phyloP scores from a whole-genome alignment of 768 basidiomycete species.

The Phlebiopsis flavidoalba region DNA sequence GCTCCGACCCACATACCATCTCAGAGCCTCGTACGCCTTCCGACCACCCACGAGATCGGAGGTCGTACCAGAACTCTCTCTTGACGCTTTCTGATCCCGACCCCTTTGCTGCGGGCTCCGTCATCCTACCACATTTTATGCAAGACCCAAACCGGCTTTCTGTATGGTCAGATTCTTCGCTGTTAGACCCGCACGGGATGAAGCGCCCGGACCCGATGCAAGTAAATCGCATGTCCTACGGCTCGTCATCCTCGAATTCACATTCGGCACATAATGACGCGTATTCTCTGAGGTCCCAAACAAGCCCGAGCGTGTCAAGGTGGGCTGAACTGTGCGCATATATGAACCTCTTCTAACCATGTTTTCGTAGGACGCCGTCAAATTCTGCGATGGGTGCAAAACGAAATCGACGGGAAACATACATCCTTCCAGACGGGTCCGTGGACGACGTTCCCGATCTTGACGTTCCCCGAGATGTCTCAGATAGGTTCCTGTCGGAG shows the following conservation, averaged over 20 bases:
- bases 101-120: slow-evolving; percentile 53
- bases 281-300: neutral
- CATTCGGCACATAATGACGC: slow-evolving; percentile 18
- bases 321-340: neutral
- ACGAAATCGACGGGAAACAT: slow-evolving; percentile 7
- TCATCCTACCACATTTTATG: slow-evolving; percentile 34
- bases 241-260: slow-evolving; percentile 55
- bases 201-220: slow-evolving; percentile 33
- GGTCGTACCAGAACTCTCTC: slow-evolving; percentile 44
- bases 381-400: neutral
- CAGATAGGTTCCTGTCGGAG: neutral
- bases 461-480: neutral
- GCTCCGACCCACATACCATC: slow-evolving; percentile 21
- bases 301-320: slow-evolving; percentile 1
- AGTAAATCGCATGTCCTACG: slow-evolving; percentile 46
- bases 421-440: slow-evolving; percentile 3
- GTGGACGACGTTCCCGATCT: neutral
- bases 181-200: slow-evolving; percentile 33
- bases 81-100: slow-evolving; percentile 60
- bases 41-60: slow-evolving; percentile 31
- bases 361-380: neutral
- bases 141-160: slow-evolving; percentile 46
- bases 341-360: neutral
- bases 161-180: slow-evolving; percentile 47
- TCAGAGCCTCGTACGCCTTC: slow-evolving; percentile 49